These are phyloP conservation scores for Hypoxylon trugodes DNA, from an alignment of 495 filamentous ascomycete species.

Conservation along the genomic window DNA sequence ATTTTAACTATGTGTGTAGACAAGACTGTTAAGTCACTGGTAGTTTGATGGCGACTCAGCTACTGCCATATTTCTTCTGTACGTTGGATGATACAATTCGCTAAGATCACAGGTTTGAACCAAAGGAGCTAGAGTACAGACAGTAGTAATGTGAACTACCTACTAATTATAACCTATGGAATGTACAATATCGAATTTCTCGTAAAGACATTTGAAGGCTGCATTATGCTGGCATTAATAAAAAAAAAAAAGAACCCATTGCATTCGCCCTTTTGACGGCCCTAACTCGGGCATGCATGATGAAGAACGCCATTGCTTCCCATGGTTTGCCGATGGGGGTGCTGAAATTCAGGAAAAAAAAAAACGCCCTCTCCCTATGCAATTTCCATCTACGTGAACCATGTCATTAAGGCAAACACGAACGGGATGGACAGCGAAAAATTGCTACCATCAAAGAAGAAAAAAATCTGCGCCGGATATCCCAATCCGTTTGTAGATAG, in stretches of 20 bases:
- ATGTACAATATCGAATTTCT: not conserved
- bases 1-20: too few relatives aligned
- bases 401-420: conserved; percentile 7
- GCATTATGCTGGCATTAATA: conserved; percentile 3
- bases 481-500: not conserved
- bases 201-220: conserved; percentile 3
- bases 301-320: conserved; percentile 32
- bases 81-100: too few relatives aligned
- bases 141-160: not conserved
- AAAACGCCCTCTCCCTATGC: conserved; percentile 38
- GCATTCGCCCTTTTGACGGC: not conserved
- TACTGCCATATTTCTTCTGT: too few relatives aligned
- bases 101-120: too few relatives aligned
- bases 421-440: not conserved
- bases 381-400: conserved; percentile 39
- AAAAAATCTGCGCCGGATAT: conserved; percentile 1
- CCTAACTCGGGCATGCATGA: conserved; percentile 16
- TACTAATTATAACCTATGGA: not conserved
- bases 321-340: conserved; percentile 7
- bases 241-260: too few relatives aligned
- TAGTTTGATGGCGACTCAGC: too few relatives aligned
- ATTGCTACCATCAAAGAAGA: not conserved
- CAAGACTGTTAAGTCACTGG: too few relatives aligned
- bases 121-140: too few relatives aligned
- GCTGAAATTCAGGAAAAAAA: conserved; percentile 3